Evolutionary conservation across 805 yeast genomes (phyloP), one percentile per base, ranked within the genome.

Genomic region (Crinitomyces ghanaensis): DNA sequence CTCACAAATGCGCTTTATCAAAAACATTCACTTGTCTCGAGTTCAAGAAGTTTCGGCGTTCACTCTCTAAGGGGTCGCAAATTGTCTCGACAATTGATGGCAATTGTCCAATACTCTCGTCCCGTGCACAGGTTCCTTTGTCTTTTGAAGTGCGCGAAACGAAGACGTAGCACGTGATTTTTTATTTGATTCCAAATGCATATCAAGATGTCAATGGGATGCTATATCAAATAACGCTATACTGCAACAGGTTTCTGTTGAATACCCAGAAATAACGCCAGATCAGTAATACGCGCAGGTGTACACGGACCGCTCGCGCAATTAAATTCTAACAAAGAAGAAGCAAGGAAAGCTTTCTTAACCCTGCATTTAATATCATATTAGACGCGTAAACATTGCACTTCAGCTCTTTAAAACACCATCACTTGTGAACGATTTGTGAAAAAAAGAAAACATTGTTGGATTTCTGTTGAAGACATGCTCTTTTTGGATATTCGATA

Each of bases 91-190:
- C n/a, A n/a, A n/a, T n/a, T n/a, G n/a, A n/a, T n/a, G n/a, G n/a
- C n/a, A n/a, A n/a, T n/a, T n/a, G n/a, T n/a, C n/a, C n/a, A n/a
- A n/a, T n/a, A n/a, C n/a, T n/a, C n/a, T n/a, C n/a, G n/a, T 19
- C 93, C 93, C 0, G 93, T 82, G 54, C 82, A 93, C 44, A 78
- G 77, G 31, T 88, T 59, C 32, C 77, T 72, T 56, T 81, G 93
- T 38, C 93, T 63, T 7, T 86, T 86, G 45, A 81, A 62, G 56
- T 82, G 93, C 49, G 81, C 91, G 7, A 82, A 74, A 30, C 49
- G 49, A 9, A 41, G 42, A 33, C 50, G 24, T 21, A 21, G 11
- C n/a, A 21, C n/a, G 24, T 21, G 24, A 9, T n/a, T 21, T 9
- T 21, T 21, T n/a, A 21, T 21, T n/a, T 21, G 9, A 21, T 21